A percentile compares a stretch with the other conserved stretches of the same genome.
These are phyloP conservation scores for Dysphania ambrosioides DNA, from an alignment of 148 eudicot species.

Conservation along the genomic window DNA sequence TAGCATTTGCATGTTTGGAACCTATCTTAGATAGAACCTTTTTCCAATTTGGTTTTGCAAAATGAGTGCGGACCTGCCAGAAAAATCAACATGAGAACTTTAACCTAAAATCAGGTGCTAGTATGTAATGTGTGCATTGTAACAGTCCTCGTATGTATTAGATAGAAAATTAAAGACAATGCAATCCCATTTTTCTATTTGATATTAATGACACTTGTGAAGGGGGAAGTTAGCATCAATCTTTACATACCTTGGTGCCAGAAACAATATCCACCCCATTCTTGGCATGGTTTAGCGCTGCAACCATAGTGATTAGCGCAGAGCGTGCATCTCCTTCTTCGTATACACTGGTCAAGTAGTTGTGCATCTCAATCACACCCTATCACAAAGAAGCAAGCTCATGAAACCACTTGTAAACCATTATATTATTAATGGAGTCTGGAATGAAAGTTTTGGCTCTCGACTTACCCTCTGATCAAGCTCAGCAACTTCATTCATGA, in stretches of 20 bases:
- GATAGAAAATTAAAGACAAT: background rate
- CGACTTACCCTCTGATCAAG: slow-evolving; percentile 74
- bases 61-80: slow-evolving; percentile 84
- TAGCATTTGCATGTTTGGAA: slow-evolving; percentile 78
- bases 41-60: slow-evolving; percentile 97
- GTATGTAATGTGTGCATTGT: background rate
- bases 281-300: slow-evolving; percentile 97
- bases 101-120: background rate
- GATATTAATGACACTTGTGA: too few relatives aligned
- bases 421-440: background rate
- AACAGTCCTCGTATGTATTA: background rate
- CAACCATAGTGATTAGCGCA: slow-evolving; percentile 94
- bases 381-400: slow-evolving; percentile 21
- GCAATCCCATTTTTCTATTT: too few relatives aligned
- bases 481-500: slow-evolving; percentile 94
- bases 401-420: slow-evolving; percentile 1
- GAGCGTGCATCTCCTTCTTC: slow-evolving; percentile 99
- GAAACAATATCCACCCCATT: slow-evolving; percentile 90
- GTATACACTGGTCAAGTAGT: slow-evolving; percentile 89
- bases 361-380: slow-evolving; percentile 99
- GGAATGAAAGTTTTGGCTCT: background rate
- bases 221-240: background rate
- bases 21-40: slow-evolving; percentile 68
- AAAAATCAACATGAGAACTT: slow-evolving; percentile 2
- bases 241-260: slow-evolving; percentile 67